Conservation (phyloP, 192 early-diverging fungal genomes). For the Coemansia sp. region DNA sequence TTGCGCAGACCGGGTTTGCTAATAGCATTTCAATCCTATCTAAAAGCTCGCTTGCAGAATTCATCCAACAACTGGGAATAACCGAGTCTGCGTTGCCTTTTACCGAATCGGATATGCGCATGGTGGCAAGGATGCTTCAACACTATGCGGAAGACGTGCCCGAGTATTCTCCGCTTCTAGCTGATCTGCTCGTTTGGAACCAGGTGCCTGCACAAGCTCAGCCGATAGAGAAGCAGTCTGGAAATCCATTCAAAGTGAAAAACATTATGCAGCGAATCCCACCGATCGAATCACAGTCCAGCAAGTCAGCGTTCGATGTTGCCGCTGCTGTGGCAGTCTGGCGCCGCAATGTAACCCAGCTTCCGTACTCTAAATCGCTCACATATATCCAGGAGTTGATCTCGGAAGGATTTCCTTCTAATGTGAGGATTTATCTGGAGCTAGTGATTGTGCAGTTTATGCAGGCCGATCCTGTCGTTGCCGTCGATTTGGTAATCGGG, state of each 20-base stretch:
- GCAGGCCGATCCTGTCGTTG: conserved; percentile 33
- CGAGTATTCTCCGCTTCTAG: conserved; percentile 16
- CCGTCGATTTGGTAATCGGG: conserved; percentile 44
- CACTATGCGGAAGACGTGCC: conserved; percentile 21
- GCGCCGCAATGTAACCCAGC: conserved; percentile 27
- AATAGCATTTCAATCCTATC: conserved; percentile 18
- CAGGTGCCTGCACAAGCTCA: neutral
- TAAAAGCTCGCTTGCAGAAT: neutral
- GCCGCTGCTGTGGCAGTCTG: conserved; percentile 19
- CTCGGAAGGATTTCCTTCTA: conserved; percentile 35
- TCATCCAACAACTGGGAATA: conserved; percentile 16
- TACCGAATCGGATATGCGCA: conserved; percentile 31
- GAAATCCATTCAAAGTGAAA: conserved; percentile 23
- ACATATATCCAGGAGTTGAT: conserved; percentile 28
- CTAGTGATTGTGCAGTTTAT: conserved; percentile 42
- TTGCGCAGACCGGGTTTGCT: conserved; percentile 16
- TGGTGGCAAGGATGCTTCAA: conserved; percentile 19
- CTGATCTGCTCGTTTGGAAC: neutral
- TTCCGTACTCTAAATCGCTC: conserved; percentile 24
- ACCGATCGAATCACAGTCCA: conserved; percentile 26
- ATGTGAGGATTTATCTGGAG: conserved; percentile 31
- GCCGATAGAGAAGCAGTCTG: neutral
- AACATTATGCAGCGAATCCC: conserved; percentile 26
- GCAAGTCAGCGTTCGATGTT: conserved; percentile 24
- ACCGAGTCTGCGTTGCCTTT: conserved; percentile 1